A percentile compares a stretch with the other conserved stretches of the same genome.
Evolutionary conservation across 2,329 filamentous ascomycete species (phyloP).

Genomic region (Plectosphaerella sp.): DNA sequence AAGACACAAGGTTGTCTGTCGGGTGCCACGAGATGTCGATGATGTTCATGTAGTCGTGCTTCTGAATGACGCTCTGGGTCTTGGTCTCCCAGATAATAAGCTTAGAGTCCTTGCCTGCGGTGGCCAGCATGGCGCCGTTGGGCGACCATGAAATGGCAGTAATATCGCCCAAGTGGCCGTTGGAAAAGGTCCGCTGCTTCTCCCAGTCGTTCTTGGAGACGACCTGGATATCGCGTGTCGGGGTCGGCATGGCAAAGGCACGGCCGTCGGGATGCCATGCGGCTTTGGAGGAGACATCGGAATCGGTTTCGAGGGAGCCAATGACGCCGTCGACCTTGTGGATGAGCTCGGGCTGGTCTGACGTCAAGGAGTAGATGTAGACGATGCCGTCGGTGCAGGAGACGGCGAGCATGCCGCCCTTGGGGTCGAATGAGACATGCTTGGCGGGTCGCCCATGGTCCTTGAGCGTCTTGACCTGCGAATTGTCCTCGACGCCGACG

Average conservation of each 20-base stretch:
- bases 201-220: constrained; percentile 89
- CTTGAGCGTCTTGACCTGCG: constrained; percentile 69
- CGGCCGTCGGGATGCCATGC: constrained; percentile 94
- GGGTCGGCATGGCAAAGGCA: constrained; percentile 81
- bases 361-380: constrained; percentile 81
- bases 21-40: constrained; percentile 90
- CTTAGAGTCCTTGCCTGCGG: constrained; percentile 63
- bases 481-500: constrained; percentile 76
- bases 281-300: constrained; percentile 68
- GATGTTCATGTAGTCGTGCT: constrained; percentile 77
- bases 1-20: constrained; percentile 79
- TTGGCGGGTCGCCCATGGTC: constrained; percentile 88
- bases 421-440: constrained; percentile 83
- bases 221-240: constrained; percentile 77
- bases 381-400: constrained; percentile 86
- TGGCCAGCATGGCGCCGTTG: constrained; percentile 82
- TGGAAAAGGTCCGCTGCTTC: constrained; percentile 72
- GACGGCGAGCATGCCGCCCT: constrained; percentile 68
- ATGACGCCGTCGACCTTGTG: constrained; percentile 85
- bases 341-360: constrained; percentile 75
- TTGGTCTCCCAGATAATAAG: constrained; percentile 85
- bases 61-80: constrained; percentile 75
- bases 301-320: constrained; percentile 69
- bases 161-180: constrained; percentile 78
- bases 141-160: constrained; percentile 90